Evolutionary conservation across 2,329 filamentous ascomycete genomes (phyloP).

Genomic region (Ophiocordyceps camponoti-floridani): DNA sequence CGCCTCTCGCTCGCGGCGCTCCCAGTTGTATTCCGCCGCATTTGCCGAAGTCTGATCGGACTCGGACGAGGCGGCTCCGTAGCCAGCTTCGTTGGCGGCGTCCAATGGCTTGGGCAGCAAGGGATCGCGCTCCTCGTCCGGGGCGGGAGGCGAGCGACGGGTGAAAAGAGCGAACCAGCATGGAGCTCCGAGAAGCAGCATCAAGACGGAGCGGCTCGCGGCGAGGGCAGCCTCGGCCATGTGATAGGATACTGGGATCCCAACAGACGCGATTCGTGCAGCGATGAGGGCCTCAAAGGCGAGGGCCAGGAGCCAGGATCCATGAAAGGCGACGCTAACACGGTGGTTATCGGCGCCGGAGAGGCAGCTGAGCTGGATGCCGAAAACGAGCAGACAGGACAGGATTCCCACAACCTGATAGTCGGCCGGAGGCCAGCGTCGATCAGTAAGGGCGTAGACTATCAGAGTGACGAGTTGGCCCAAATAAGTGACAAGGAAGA

Average conservation of each 20-base stretch:
- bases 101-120: slow-evolving; percentile 23
- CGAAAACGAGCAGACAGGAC: slow-evolving; percentile 45
- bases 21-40: slow-evolving; percentile 34
- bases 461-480: slow-evolving; percentile 25
- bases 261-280: slow-evolving; percentile 7
- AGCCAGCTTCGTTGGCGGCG: slow-evolving; percentile 12
- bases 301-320: slow-evolving; percentile 41
- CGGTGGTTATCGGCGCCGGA: slow-evolving; percentile 25
- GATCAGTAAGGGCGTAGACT: slow-evolving; percentile 14
- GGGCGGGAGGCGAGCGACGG: slow-evolving; percentile 6
- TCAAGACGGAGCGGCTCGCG: slow-evolving; percentile 4
- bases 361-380: slow-evolving; percentile 37
- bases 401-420: slow-evolving; percentile 37
- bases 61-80: slow-evolving; percentile 22
- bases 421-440: slow-evolving; percentile 23
- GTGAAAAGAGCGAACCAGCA: slow-evolving; percentile 10
- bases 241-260: slow-evolving; percentile 4
- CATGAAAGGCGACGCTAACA: slow-evolving; percentile 46
- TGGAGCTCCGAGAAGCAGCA: slow-evolving; percentile 14
- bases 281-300: slow-evolving; percentile 33
- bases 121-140: slow-evolving; percentile 40
- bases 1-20: slow-evolving; percentile 30
- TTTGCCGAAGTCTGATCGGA: slow-evolving; percentile 18
- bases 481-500: slow-evolving; percentile 26
- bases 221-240: slow-evolving; percentile 8